A percentile compares a stretch with the other conserved stretches of the same genome.
These are phyloP conservation scores for Sarocladium oryzae DNA, from an alignment of 2,329 filamentous ascomycete species.

Conservation along the genomic window DNA sequence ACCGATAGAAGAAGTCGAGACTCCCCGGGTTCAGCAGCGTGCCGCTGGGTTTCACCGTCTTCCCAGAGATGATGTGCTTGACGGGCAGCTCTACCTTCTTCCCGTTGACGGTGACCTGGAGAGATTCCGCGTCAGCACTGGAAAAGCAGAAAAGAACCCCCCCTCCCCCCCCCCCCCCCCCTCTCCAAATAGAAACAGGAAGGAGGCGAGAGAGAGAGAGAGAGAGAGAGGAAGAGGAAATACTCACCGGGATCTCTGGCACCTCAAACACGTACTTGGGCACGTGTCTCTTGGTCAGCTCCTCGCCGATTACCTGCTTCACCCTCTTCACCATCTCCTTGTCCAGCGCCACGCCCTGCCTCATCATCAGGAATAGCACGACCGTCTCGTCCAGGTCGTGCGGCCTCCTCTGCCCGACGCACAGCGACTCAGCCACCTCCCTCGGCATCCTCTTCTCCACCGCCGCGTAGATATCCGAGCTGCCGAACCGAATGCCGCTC, in stretches of 20 bases:
- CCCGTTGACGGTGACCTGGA: slow-evolving; percentile 71
- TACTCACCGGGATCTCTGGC: slow-evolving; percentile 69
- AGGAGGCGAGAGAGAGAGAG: neutral
- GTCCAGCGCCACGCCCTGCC: slow-evolving; percentile 49
- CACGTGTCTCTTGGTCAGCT: slow-evolving; percentile 67
- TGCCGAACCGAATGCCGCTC: slow-evolving; percentile 71
- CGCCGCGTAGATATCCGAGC: slow-evolving; percentile 72
- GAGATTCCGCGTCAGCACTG: neutral
- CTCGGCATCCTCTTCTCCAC: slow-evolving; percentile 59
- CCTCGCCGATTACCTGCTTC: slow-evolving; percentile 57
- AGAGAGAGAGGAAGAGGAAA: too few species aligned
- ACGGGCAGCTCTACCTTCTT: slow-evolving; percentile 83
- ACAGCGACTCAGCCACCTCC: slow-evolving; percentile 64
- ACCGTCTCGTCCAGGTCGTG: slow-evolving; percentile 47
- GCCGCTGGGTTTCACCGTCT: slow-evolving; percentile 66
- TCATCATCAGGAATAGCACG: slow-evolving; percentile 50
- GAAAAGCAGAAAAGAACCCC: neutral
- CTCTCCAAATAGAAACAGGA: too few species aligned
- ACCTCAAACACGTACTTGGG: slow-evolving; percentile 75
- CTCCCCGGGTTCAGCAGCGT: slow-evolving; percentile 72
- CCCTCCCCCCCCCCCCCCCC: too few species aligned
- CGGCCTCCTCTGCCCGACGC: slow-evolving; percentile 68
- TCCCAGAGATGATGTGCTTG: slow-evolving; percentile 76
- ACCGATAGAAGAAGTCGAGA: slow-evolving; percentile 52
- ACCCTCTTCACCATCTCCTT: slow-evolving; percentile 48